Base-by-base conservation (phyloP, 495 filamentous ascomycete genomes). In the Hyaloscypha bicolor region DNA sequence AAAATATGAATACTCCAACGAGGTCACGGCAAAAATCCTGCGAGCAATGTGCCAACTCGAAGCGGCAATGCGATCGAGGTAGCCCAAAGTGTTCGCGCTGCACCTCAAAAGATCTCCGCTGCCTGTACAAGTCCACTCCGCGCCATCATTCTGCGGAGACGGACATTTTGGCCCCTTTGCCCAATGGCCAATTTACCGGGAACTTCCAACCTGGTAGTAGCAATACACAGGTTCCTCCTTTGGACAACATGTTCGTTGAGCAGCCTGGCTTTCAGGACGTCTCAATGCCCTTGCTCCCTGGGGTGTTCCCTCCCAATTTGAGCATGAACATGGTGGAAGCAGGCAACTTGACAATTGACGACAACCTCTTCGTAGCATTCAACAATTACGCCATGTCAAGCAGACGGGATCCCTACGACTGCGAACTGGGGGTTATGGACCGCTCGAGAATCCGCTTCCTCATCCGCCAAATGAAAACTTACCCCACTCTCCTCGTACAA, bases 21-120 rank as follows among this genome's bases (percentile, higher is more conserved):
- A 64, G 32, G 39, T 53, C 62, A 12, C 30, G 48, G 39, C 64
- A 66, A 30, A 66, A 66, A 22, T 66, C 64, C 2, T 66, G 64
- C 37, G 39, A 60, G 2, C 55, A 55, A 14, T 66, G 64, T 53
- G 55, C 56, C 12, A 66, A n/a, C 6, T 33, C 53, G 19, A 66
- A 66, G 32, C 53, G 64, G 12, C 35, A 31, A 22, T 66, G 64
- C 51, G 64, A 66, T 31, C 35, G 35, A 53, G 25, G 30, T 29
- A 19, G 21, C 39, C 62, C 62, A 2, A 9, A 11, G 12, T 64
- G 62, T 22, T 42, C 51, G 11, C 51, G 62, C 1, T 64, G 62
- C 37, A n/a, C 56, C n/a, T 19, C 52, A 29, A 37, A 37, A 22
- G 30, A 14, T 16, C n/a, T 58, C 6, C 30, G n/a, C 31, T 64